Conservation (phyloP, 345 rosid species). For the Garcia nutans region DNA sequence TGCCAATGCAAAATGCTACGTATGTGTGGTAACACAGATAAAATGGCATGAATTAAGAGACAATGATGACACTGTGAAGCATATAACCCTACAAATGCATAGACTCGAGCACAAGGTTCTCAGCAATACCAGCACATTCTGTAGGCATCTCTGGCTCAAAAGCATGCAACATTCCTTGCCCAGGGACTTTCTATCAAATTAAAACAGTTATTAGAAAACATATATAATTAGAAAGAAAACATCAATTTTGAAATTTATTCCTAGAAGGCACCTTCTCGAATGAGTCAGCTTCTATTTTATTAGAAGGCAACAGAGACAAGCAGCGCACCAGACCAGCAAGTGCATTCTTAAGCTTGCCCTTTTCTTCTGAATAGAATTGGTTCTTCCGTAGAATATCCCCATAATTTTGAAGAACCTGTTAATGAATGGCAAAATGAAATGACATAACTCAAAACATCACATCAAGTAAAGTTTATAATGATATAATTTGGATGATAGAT, state of each 20-base stretch:
- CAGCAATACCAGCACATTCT: slow-evolving; percentile 55
- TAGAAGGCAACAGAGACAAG: slow-evolving; percentile 60
- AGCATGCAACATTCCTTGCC: slow-evolving; percentile 46
- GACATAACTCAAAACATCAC: slow-evolving; percentile 10
- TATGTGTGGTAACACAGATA: not conserved
- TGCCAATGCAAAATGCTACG: not conserved
- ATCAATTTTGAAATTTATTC: slow-evolving; percentile 2
- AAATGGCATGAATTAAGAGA: not conserved
- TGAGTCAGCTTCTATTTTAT: slow-evolving; percentile 35
- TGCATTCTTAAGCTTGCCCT: slow-evolving; percentile 59
- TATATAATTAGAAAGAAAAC: slow-evolving; percentile 3
- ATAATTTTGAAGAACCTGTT: slow-evolving; percentile 79
- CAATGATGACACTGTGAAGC: not conserved
- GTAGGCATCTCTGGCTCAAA: slow-evolving; percentile 53
- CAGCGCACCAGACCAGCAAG: slow-evolving; percentile 75
- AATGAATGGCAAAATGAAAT: slow-evolving; percentile 9
- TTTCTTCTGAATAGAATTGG: slow-evolving; percentile 67
- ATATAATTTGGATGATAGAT: not conserved
- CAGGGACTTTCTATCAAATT: slow-evolving; percentile 38
- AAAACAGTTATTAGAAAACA: slow-evolving; percentile 14
- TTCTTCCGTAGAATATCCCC: slow-evolving; percentile 60
- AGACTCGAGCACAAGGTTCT: not conserved
- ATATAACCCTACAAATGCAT: not conserved
- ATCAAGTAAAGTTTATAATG: not conserved
- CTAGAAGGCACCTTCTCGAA: slow-evolving; percentile 42